A percentile compares a stretch with the other conserved stretches of the same genome.
These are phyloP conservation scores for Chenopodium berlandieri DNA, from an alignment of 148 eudicot species.

Conservation along the genomic window DNA sequence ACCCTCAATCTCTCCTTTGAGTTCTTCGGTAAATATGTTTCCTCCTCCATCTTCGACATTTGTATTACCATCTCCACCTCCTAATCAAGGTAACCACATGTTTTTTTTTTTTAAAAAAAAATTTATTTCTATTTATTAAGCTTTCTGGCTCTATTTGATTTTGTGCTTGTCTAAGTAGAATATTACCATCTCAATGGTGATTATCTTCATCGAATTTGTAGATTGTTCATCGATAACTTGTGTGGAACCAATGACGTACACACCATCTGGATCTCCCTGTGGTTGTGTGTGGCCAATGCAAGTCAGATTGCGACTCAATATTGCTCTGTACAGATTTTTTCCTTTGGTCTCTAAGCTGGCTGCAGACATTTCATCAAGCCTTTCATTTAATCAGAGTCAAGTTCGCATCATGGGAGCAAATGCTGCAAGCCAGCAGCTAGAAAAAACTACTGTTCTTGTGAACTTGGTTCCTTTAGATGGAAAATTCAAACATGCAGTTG, in stretches of 20 bases:
- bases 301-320: slow-evolving; percentile 51
- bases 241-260: slow-evolving; percentile 72
- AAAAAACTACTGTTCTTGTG: slow-evolving; percentile 60
- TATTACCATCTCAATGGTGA: not conserved
- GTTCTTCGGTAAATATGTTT: slow-evolving; percentile 35
- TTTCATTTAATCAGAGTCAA: slow-evolving; percentile 67
- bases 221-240: slow-evolving; percentile 73
- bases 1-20: slow-evolving; percentile 46
- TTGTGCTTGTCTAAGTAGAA: not conserved
- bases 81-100: slow-evolving; percentile 59
- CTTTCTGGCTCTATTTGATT: not conserved
- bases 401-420: slow-evolving; percentile 90
- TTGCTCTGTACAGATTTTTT: slow-evolving; percentile 66
- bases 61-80: slow-evolving; percentile 73
- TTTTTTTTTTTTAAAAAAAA: not conserved
- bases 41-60: slow-evolving; percentile 49
- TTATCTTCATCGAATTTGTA: slow-evolving; percentile 25
- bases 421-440: slow-evolving; percentile 64
- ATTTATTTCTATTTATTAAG: not conserved
- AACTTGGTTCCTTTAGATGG: slow-evolving; percentile 62
- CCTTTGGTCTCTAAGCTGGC: slow-evolving; percentile 80
- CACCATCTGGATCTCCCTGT: slow-evolving; percentile 72
- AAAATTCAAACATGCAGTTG: slow-evolving; percentile 41
- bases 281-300: slow-evolving; percentile 92
- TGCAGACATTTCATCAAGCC: slow-evolving; percentile 55